Percentiles rank a stretch among this genome's conserved stretches.
phyloP scores from a whole-genome alignment of 2,329 filamentous ascomycete species.

The Colletotrichum horii region DNA sequence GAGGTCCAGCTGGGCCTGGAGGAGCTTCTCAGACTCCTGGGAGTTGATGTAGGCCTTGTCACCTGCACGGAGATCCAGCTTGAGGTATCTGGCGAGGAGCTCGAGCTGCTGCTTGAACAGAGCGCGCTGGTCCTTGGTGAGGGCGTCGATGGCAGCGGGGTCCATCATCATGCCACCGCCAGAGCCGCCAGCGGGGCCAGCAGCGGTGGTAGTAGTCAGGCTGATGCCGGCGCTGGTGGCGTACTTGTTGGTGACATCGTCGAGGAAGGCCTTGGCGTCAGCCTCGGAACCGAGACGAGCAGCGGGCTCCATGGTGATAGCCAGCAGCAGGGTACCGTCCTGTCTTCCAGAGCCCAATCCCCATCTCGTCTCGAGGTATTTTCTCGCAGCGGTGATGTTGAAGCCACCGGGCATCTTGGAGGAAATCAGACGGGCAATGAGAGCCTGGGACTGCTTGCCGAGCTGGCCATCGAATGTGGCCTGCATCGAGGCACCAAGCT shows the following conservation, averaged over 20 bases:
- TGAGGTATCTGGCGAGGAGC: conserved; percentile 91
- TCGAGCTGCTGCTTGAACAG: conserved; percentile 99
- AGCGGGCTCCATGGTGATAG: conserved; percentile 90
- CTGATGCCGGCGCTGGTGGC: conserved; percentile 83
- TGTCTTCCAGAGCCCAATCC: conserved; percentile 86
- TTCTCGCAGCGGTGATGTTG: conserved; percentile 95
- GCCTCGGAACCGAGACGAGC: conserved; percentile 86
- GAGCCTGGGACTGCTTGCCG: conserved; percentile 92
- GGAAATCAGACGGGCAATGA: conserved; percentile 93
- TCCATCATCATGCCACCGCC: conserved; percentile 99
- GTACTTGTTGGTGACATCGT: conserved; percentile 89
- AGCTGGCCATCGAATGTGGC: conserved; percentile 98
- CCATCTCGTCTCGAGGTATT: conserved; percentile 95
- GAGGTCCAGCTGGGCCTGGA: conserved; percentile 92
- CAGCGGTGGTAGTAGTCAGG: conserved; percentile 76
- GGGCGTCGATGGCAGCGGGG: conserved; percentile 91
- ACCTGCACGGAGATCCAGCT: conserved; percentile 94
- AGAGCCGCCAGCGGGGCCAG: conserved; percentile 72
- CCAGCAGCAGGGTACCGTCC: conserved; percentile 86
- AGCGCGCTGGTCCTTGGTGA: conserved; percentile 95
- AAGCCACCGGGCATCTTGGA: conserved; percentile 99
- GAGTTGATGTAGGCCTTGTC: conserved; percentile 90
- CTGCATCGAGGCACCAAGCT: conserved; percentile 94
- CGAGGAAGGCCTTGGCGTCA: conserved; percentile 92
- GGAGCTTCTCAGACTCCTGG: conserved; percentile 82